phyloP scores from a whole-genome alignment of 2,329 filamentous ascomycete genomes.

The Calonectria pteridis region DNA sequence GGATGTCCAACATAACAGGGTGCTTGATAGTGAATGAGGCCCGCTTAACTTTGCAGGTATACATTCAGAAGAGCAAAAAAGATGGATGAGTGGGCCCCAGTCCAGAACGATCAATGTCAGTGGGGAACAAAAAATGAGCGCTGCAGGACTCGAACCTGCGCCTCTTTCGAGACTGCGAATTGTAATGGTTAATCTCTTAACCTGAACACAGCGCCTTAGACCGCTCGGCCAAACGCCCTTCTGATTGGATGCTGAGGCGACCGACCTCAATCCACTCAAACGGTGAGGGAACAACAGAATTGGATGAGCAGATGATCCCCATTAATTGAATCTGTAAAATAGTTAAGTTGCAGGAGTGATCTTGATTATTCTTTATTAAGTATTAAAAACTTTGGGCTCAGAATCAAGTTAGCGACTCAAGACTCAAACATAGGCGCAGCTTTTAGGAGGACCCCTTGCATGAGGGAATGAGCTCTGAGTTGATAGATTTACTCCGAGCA shows the following conservation, averaged over 20 bases:
- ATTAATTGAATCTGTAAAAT: not conserved
- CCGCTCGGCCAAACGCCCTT: slow-evolving; percentile 12
- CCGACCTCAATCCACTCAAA: not conserved
- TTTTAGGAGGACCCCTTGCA: not conserved
- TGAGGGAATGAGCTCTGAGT: not conserved
- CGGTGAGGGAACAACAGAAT: not conserved
- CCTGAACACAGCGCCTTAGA: slow-evolving; percentile 13
- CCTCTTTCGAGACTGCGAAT: slow-evolving; percentile 12
- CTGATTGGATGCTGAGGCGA: not conserved
- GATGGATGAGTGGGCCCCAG: not conserved
- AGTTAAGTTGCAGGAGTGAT: not conserved
- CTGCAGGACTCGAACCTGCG: slow-evolving; percentile 12
- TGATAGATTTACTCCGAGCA: not conserved
- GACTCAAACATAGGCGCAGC: not conserved
- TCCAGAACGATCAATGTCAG: not conserved
- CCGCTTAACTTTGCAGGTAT: not conserved
- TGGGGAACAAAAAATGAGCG: slow-evolving; percentile 1
- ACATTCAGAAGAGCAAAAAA: not conserved
- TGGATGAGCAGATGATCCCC: not conserved
- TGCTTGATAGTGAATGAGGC: too few species aligned
- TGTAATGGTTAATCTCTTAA: slow-evolving; percentile 5
- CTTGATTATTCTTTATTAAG: not conserved
- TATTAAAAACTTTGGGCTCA: not conserved
- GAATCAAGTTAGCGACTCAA: not conserved
- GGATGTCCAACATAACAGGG: too few species aligned